These are phyloP conservation scores for Vaccinium macrocarpon DNA, from an alignment of 148 eudicot species.

Conservation along the genomic window DNA sequence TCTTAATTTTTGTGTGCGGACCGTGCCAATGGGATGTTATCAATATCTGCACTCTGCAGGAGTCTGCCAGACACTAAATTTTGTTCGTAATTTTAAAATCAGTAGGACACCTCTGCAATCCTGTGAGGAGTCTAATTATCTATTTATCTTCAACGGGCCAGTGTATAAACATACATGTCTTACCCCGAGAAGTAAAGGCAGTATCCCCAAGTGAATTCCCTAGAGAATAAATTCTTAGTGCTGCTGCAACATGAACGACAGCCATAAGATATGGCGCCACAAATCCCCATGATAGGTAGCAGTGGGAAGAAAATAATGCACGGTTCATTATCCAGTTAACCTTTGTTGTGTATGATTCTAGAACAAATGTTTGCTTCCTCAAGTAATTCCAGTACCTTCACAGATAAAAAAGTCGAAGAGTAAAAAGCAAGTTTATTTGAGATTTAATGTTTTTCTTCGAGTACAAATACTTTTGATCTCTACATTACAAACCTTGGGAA, in stretches of 20 bases:
- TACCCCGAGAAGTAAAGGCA: conserved; percentile 51
- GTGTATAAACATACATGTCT: conserved; percentile 24
- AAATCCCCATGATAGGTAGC: conserved; percentile 98
- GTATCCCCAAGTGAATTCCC: conserved; percentile 46
- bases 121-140: conserved; percentile 3
- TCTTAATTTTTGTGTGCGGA: background rate
- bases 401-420: conserved; percentile 14
- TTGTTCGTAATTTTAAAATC: background rate
- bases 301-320: conserved; percentile 79
- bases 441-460: background rate
- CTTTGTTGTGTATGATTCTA: conserved; percentile 82
- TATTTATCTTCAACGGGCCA: conserved; percentile 6
- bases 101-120: background rate
- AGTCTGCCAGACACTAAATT: background rate
- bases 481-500: conserved; percentile 66
- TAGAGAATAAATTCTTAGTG: conserved; percentile 44
- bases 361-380: conserved; percentile 97
- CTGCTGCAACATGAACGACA: conserved; percentile 71
- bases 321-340: conserved; percentile 94
- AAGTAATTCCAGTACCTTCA: conserved; percentile 97
- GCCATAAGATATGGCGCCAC: conserved; percentile 89
- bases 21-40: background rate
- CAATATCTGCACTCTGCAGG: background rate
- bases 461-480: background rate
- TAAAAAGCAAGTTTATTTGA: background rate